Evolutionary conservation across 139 green algal species (phyloP), one percentile per base, ranked within the genome.

Genomic region (Picochlorum sp.): DNA sequence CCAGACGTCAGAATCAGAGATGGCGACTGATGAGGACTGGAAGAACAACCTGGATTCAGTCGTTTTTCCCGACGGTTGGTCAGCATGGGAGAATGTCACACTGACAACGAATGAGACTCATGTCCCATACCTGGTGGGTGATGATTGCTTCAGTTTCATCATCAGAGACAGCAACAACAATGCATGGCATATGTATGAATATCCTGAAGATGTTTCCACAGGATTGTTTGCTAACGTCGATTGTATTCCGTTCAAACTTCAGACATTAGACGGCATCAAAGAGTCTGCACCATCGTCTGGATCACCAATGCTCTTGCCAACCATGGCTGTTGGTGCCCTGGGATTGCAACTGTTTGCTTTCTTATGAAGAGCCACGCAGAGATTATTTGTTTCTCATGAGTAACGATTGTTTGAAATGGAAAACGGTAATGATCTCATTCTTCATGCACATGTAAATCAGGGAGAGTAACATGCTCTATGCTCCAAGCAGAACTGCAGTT

Each of bases 161-260:
- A 52, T 52, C 0, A 52, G 47, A 52, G 47, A 52, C 15, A 52
- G 47, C 47, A 52, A 52, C 10, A 52, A 52, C 47, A 52, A 52
- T 52, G 47, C 47, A n/a, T 52, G 47, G 47, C 47, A 52, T 6
- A 52, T 52, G 47, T 52, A 52, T 52, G 47, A 52, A 52, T 52
- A 52, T 52, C 47, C 47, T 10, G 47, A 52, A 13, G 47, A 52
- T 52, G 5, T 52, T n/a, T 52, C 47, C 13, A 52, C 13, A 10
- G 15, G 47, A 0, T 52, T 52, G 47, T 52, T 52, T 52, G 47
- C 47, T 13, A 52, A 52, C 23, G 13, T 52, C 47, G 15, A 52
- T 13, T 52, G 47, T 13, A 52, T 52, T 52, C 47, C 47, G 13
- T 52, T 52, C 10, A 52, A 52, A 52, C 8, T 52, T 13, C 47